phyloP scores from a whole-genome alignment of 805 yeast genomes.

The Blastobotrys chiropterorum region DNA sequence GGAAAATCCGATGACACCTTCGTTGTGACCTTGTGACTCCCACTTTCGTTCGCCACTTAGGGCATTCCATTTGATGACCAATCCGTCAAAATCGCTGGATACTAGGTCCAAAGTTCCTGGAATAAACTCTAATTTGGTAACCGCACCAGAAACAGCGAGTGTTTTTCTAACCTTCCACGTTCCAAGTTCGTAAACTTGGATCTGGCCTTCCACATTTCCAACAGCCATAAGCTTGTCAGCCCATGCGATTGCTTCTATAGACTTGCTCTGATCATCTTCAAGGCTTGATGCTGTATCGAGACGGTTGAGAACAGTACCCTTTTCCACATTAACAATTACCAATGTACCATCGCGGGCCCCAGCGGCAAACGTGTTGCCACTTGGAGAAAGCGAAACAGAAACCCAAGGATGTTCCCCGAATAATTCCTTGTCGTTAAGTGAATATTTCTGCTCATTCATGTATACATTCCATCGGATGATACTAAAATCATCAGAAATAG shows the following conservation, averaged over 20 bases:
- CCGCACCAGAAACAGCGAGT: slow-evolving; percentile 68
- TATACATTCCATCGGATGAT: slow-evolving; percentile 87
- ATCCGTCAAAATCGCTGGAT: slow-evolving; percentile 80
- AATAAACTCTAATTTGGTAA: slow-evolving; percentile 71
- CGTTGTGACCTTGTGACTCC: slow-evolving; percentile 85
- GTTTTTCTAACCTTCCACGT: slow-evolving; percentile 82
- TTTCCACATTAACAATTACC: slow-evolving; percentile 67
- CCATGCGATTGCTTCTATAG: slow-evolving; percentile 82
- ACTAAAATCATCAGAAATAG: slow-evolving; percentile 79
- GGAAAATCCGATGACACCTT: slow-evolving; percentile 87
- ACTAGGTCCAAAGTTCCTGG: slow-evolving; percentile 39
- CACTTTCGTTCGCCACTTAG: slow-evolving; percentile 75
- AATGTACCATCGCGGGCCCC: slow-evolving; percentile 88
- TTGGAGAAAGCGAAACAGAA: slow-evolving; percentile 47
- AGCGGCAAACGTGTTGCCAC: slow-evolving; percentile 55
- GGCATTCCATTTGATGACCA: slow-evolving; percentile 79
- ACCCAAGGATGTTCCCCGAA: slow-evolving; percentile 91
- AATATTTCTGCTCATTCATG: slow-evolving; percentile 60
- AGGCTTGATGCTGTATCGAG: slow-evolving; percentile 49
- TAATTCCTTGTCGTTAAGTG: slow-evolving; percentile 41
- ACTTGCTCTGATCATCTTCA: slow-evolving; percentile 46
- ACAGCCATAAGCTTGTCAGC: slow-evolving; percentile 67
- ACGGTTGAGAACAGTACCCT: slow-evolving; percentile 62
- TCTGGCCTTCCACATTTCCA: slow-evolving; percentile 84
- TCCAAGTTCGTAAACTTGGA: slow-evolving; percentile 73